Conservation (phyloP, 805 yeast genomes). For the Wickerhamiella azymoides region DNA sequence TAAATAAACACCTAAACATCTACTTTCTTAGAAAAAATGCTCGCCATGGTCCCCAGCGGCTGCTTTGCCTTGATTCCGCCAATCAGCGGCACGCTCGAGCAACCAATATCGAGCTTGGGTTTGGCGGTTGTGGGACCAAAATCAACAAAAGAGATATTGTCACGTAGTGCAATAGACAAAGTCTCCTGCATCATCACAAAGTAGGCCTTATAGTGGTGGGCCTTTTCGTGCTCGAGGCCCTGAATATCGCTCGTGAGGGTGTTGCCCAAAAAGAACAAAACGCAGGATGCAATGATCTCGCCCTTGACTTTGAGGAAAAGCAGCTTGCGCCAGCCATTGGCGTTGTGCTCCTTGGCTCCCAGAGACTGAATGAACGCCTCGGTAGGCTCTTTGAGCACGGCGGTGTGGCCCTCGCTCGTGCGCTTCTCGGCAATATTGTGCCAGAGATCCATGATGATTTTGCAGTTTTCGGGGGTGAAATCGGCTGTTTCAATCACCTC, state of each 20-base stretch:
- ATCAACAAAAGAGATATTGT: conserved; percentile 30
- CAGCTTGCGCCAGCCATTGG: conserved; percentile 23
- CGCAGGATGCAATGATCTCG: conserved; percentile 29
- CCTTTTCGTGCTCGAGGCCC: conserved; percentile 31
- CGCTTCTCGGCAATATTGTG: conserved; percentile 30
- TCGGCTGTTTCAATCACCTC: conserved; percentile 26
- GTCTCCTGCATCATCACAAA: conserved; percentile 37
- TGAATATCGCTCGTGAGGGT: conserved; percentile 34
- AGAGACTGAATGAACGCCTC: conserved; percentile 23
- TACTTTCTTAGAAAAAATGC: conserved; percentile 17
- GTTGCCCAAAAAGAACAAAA: conserved; percentile 32
- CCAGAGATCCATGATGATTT: conserved; percentile 26
- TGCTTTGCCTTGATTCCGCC: conserved; percentile 28
- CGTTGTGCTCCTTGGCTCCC: conserved; percentile 21
- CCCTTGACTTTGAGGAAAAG: conserved; percentile 29
- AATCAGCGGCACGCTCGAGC: conserved; percentile 26
- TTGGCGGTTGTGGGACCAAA: conserved; percentile 36
- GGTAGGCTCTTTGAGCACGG: conserved; percentile 28
- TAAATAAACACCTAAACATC: conserved; percentile 10
- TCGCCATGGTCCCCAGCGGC: conserved; percentile 17
- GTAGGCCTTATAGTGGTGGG: conserved; percentile 30
- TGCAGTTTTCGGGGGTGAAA: conserved; percentile 25
- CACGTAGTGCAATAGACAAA: conserved; percentile 30
- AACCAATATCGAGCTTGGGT: conserved; percentile 32
- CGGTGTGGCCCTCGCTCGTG: conserved; percentile 27